Percentiles rank a stretch among this genome's conserved stretches.
These are phyloP conservation scores for Nakazawaea ernobii DNA, from an alignment of 805 yeast species.

Conservation along the genomic window DNA sequence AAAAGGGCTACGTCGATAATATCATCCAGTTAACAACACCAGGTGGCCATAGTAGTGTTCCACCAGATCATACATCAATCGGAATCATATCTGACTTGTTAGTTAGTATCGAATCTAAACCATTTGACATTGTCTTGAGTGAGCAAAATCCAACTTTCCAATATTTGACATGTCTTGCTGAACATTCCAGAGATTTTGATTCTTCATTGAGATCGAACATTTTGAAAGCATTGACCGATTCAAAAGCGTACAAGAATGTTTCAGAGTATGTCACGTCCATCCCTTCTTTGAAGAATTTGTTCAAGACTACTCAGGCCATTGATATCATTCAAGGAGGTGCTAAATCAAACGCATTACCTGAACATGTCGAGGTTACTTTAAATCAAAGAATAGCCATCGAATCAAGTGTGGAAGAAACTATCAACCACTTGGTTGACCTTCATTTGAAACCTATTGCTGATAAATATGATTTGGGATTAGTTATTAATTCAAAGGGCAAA, in stretches of 20 bases:
- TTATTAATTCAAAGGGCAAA: constrained; percentile 15
- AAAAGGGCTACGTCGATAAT: constrained; percentile 43
- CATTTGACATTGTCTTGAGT: constrained; percentile 38
- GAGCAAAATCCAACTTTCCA: constrained; percentile 49
- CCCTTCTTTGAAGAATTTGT: constrained; percentile 26
- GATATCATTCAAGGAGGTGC: constrained; percentile 60
- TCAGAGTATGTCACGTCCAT: constrained; percentile 17
- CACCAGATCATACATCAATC: constrained; percentile 69
- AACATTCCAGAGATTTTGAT: constrained; percentile 28
- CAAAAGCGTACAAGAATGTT: constrained; percentile 25
- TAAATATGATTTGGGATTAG: constrained; percentile 41
- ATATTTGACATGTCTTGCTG: constrained; percentile 52
- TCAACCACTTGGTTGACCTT: constrained; percentile 27
- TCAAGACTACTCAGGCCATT: constrained; percentile 54
- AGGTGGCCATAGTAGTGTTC: constrained; percentile 76
- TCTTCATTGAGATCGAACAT: constrained; percentile 19
- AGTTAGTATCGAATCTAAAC: constrained; percentile 43
- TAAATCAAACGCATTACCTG: constrained; percentile 67
- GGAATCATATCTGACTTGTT: constrained; percentile 57
- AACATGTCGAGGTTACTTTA: constrained; percentile 38
- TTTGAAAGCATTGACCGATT: constrained; percentile 27
- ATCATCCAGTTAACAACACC: constrained; percentile 43
- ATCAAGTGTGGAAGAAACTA: constrained; percentile 37
- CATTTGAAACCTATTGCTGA: constrained; percentile 36
- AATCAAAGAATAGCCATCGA: constrained; percentile 58